These are phyloP conservation scores for Beverwykella pulmonaria DNA, from an alignment of 495 filamentous ascomycete species.

Conservation along the genomic window DNA sequence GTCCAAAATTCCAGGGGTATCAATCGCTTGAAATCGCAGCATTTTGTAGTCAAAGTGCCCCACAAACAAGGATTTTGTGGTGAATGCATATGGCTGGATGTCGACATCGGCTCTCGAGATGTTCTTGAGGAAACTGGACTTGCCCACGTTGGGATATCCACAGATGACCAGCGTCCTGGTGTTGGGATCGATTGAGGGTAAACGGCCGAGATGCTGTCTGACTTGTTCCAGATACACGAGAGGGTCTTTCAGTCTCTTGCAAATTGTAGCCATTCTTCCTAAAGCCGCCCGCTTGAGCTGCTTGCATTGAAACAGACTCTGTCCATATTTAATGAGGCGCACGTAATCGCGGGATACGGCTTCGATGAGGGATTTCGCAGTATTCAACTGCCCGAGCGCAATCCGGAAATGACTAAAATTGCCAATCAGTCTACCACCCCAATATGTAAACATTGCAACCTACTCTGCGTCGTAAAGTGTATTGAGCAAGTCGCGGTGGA, in stretches of 20 bases:
- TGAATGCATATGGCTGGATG: slow-evolving; percentile 98
- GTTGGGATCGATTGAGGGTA: slow-evolving; percentile 96
- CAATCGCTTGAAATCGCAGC: slow-evolving; percentile 87
- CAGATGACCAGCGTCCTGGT: slow-evolving; percentile 93
- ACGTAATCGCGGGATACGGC: slow-evolving; percentile 94
- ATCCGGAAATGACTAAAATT: slow-evolving; percentile 78
- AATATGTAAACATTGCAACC: neutral
- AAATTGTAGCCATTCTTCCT: slow-evolving; percentile 96
- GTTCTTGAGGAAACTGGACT: slow-evolving; percentile 89
- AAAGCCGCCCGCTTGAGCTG: slow-evolving; percentile 86
- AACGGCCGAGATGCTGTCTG: slow-evolving; percentile 93
- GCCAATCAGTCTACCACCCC: neutral
- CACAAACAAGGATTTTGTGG: slow-evolving; percentile 95
- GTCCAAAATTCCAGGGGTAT: slow-evolving; percentile 91
- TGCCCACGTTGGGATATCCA: slow-evolving; percentile 97
- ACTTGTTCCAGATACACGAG: slow-evolving; percentile 96
- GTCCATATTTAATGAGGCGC: slow-evolving; percentile 90
- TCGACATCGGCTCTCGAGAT: slow-evolving; percentile 96
- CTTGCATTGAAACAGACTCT: slow-evolving; percentile 94
- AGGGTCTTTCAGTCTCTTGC: slow-evolving; percentile 88
- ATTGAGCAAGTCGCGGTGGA: slow-evolving; percentile 85
- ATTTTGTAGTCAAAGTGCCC: slow-evolving; percentile 99
- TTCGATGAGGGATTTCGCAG: slow-evolving; percentile 94
- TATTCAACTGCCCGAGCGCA: slow-evolving; percentile 91
- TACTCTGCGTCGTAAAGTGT: slow-evolving; percentile 88